Percentiles rank a stretch among this genome's conserved stretches.
Evolutionary conservation across 352 stramenopile genomes (phyloP).

Genomic region (Globisporangium cylindrosporum): DNA sequence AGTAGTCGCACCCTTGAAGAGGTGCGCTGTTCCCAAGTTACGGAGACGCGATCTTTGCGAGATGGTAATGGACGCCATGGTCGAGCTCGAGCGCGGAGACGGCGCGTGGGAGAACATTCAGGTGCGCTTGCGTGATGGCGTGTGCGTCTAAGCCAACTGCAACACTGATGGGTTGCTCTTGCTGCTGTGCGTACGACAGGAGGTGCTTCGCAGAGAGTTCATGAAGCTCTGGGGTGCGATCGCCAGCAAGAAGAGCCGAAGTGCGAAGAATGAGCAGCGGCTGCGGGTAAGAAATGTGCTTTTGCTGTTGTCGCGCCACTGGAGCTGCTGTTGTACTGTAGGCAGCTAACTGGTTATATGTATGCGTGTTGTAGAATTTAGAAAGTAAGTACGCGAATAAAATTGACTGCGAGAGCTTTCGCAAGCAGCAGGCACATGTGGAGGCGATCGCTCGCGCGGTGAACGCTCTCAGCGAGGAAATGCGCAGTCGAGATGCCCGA

Average conservation of each 20-base stretch:
- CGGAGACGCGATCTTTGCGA: slow-evolving; percentile 3
- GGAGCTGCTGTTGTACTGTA: not conserved
- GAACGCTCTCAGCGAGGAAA: slow-evolving; percentile 46
- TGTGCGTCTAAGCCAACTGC: not conserved
- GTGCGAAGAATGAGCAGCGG: slow-evolving; percentile 20
- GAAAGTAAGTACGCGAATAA: not conserved
- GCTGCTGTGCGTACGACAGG: slow-evolving; percentile 18
- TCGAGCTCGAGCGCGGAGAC: slow-evolving; percentile 42
- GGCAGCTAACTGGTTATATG: not conserved
- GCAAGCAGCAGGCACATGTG: slow-evolving; percentile 33
- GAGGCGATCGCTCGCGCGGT: slow-evolving; percentile 40
- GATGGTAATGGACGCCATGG: slow-evolving; percentile 16
- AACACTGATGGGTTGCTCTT: not conserved
- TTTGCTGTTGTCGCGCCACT: not conserved
- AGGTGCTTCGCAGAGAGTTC: slow-evolving; percentile 50
- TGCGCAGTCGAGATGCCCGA: slow-evolving; percentile 20
- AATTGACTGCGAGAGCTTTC: slow-evolving; percentile 2
- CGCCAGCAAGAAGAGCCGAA: slow-evolving; percentile 20
- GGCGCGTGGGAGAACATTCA: slow-evolving; percentile 72
- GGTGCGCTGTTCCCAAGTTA: not conserved
- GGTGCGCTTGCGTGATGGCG: slow-evolving; percentile 19
- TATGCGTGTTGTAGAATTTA: slow-evolving; percentile 17
- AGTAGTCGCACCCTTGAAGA: not conserved
- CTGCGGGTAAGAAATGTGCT: slow-evolving; percentile 4
- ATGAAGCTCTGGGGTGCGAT: slow-evolving; percentile 29